Conservation (phyloP, 768 basidiomycete genomes). For the Auricularia sp. region DNA sequence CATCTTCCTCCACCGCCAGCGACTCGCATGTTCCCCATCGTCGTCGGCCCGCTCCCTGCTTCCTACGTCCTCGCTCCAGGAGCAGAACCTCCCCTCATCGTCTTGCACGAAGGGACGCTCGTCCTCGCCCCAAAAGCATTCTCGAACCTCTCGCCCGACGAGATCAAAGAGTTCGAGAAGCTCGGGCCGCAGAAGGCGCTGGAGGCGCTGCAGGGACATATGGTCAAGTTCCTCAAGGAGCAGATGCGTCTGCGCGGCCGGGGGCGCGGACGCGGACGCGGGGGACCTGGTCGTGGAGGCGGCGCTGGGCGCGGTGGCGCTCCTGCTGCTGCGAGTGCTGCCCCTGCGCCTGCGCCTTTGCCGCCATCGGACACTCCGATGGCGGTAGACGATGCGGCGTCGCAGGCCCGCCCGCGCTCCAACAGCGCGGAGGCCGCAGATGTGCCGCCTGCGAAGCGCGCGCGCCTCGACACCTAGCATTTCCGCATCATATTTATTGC, state of each 20-base stretch:
- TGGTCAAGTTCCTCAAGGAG: conserved; percentile 79
- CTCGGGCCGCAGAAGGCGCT: conserved; percentile 78
- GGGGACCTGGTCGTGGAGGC: conserved; percentile 30
- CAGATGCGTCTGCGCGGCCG: conserved; percentile 38
- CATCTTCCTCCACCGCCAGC: conserved; percentile 1
- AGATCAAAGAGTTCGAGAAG: conserved; percentile 64
- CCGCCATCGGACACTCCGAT: neutral
- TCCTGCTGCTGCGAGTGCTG: too few relatives aligned
- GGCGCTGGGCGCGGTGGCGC: conserved; percentile 30
- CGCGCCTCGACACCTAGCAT: neutral
- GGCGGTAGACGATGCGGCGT: neutral
- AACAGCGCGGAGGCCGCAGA: neutral
- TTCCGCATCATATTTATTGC: neutral
- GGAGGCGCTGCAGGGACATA: conserved; percentile 71
- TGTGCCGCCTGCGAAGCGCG: neutral
- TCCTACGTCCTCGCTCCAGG: conserved; percentile 18
- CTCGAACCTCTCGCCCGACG: conserved; percentile 60
- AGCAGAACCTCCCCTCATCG: conserved; percentile 47
- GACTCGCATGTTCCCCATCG: conserved; percentile 51
- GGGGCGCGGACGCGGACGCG: conserved; percentile 6
- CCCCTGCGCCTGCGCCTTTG: conserved; percentile 7
- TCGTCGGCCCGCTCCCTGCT: conserved; percentile 50
- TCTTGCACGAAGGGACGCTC: conserved; percentile 74
- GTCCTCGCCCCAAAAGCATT: conserved; percentile 83
- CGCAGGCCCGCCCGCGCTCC: neutral